These are phyloP conservation scores for Aegilops umbellulata DNA, from an alignment of 176 grass and related monocot species.

Conservation along the genomic window DNA sequence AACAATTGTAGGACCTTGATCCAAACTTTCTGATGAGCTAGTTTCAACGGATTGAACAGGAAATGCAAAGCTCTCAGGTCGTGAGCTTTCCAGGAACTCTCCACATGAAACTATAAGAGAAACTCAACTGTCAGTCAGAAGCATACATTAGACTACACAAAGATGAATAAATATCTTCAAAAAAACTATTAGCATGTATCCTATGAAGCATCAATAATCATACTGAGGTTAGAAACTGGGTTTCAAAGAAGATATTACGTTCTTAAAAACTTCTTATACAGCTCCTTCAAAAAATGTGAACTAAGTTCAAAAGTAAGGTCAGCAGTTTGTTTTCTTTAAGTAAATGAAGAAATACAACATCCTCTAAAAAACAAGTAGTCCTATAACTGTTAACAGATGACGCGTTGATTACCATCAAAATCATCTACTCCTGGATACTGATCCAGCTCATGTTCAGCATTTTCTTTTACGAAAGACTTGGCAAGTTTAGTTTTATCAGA, in stretches of 20 bases:
- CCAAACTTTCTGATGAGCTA: slow-evolving; percentile 45
- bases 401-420: slow-evolving; percentile 77
- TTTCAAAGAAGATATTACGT: slow-evolving; percentile 19
- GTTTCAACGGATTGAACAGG: slow-evolving; percentile 29
- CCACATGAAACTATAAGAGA: slow-evolving; percentile 76
- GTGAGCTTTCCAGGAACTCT: slow-evolving; percentile 56
- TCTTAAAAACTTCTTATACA: background rate
- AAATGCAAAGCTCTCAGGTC: slow-evolving; percentile 29
- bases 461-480: slow-evolving; percentile 35
- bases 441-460: slow-evolving; percentile 67
- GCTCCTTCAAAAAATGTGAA: background rate
- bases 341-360: background rate
- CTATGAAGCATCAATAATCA: background rate
- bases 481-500: slow-evolving; percentile 18
- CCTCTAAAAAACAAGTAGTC: slow-evolving; percentile 7
- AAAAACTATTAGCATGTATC: background rate
- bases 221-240: background rate
- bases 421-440: slow-evolving; percentile 65
- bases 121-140: slow-evolving; percentile 16
- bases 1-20: slow-evolving; percentile 84
- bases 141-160: slow-evolving; percentile 22
- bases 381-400: slow-evolving; percentile 10
- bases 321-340: background rate
- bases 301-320: background rate
- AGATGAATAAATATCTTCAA: background rate